Percentiles rank a stretch among this genome's conserved stretches.
Evolutionary conservation across 192 early-diverging fungal genomes (phyloP).

Genomic region (Piromyces finnis): DNA sequence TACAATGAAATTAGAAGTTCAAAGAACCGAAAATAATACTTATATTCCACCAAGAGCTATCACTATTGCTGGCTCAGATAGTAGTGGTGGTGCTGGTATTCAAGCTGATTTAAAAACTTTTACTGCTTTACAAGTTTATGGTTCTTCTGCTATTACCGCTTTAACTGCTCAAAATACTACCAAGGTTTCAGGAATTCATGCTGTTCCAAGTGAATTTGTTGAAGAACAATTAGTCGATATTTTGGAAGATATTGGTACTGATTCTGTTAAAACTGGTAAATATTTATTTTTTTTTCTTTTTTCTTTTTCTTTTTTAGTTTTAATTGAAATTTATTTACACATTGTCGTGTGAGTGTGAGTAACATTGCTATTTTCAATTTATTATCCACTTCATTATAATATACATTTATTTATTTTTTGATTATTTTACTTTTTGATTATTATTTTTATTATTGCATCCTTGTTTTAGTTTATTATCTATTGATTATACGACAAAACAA

Average conservation of each 20-base stretch:
- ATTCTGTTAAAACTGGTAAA: constrained; percentile 53
- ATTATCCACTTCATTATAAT: too few relatives aligned
- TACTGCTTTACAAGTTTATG: constrained; percentile 49
- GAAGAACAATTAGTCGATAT: constrained; percentile 48
- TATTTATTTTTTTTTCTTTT: too few relatives aligned
- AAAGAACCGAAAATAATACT: neutral
- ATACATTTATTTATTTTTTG: too few relatives aligned
- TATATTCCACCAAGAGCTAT: constrained; percentile 7
- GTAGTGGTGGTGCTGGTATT: constrained; percentile 45
- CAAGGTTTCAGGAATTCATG: constrained; percentile 48
- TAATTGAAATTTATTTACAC: too few relatives aligned
- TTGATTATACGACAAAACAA: too few relatives aligned
- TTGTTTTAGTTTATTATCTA: too few relatives aligned
- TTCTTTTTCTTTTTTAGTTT: too few relatives aligned
- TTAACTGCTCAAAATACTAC: constrained; percentile 74
- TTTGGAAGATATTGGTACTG: constrained; percentile 53
- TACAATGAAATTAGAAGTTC: neutral
- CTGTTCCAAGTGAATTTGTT: constrained; percentile 43
- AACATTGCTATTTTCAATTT: too few relatives aligned
- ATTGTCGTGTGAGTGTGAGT: too few relatives aligned
- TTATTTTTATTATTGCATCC: too few relatives aligned
- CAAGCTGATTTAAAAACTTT: constrained; percentile 85
- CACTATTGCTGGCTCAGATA: constrained; percentile 34
- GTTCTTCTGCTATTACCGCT: constrained; percentile 55
- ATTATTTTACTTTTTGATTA: too few relatives aligned